phyloP scores from a whole-genome alignment of 2,329 filamentous ascomycete genomes.

The Phialemoniopsis sp. region DNA sequence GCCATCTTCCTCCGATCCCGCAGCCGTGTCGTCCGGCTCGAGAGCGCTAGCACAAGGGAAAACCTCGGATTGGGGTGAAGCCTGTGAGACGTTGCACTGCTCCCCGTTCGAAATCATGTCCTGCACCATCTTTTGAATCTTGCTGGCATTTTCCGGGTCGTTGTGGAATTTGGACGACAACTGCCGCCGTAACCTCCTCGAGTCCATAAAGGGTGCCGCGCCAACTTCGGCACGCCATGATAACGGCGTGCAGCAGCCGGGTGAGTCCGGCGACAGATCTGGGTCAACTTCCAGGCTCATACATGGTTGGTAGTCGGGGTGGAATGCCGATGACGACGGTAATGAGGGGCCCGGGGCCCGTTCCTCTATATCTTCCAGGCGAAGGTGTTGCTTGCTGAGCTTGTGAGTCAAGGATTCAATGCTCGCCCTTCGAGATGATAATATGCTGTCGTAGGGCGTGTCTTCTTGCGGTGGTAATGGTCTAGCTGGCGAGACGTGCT shows the following conservation, averaged over 20 bases:
- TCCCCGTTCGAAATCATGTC: constrained; percentile 7
- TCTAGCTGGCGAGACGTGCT: not conserved
- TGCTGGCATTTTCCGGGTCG: constrained; percentile 2
- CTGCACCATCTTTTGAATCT: constrained; percentile 6
- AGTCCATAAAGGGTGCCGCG: not conserved
- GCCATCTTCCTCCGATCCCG: too few species aligned
- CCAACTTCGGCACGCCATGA: constrained; percentile 1
- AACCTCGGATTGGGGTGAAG: not conserved
- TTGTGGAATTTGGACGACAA: constrained; percentile 7
- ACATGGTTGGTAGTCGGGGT: constrained; percentile 3
- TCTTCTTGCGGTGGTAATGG: not conserved
- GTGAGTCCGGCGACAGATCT: constrained; percentile 3
- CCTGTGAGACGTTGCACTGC: constrained; percentile 8
- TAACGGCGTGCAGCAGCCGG: constrained; percentile 2
- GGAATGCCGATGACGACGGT: not conserved
- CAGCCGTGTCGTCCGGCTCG: constrained; percentile 10
- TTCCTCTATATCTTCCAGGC: constrained; percentile 1
- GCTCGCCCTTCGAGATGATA: constrained; percentile 4
- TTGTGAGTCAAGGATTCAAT: constrained; percentile 5
- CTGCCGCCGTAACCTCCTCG: constrained; percentile 7
- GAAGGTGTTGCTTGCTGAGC: constrained; percentile 8
- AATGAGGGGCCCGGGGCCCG: not conserved
- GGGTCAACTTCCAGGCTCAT: constrained; percentile 7
- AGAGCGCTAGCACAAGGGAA: constrained; percentile 4
- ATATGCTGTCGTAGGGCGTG: not conserved